phyloP scores from a whole-genome alignment of 2,329 filamentous ascomycete genomes.

The Fusarium sp. region DNA sequence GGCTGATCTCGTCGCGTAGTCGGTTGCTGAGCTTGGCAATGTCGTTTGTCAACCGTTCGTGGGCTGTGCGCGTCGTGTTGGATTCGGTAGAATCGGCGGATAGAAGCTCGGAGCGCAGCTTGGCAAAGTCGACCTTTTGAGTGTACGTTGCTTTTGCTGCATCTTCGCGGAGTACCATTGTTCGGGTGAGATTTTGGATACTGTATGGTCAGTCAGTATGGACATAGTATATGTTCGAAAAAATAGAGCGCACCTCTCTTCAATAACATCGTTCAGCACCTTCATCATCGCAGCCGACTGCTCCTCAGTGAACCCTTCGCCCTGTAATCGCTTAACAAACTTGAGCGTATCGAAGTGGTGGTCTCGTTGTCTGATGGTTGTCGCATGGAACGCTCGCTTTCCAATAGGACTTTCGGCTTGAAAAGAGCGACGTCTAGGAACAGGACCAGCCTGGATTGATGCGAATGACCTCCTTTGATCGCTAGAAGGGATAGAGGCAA shows the following conservation, averaged over 20 bases:
- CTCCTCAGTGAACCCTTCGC: constrained; percentile 93
- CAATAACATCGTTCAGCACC: constrained; percentile 94
- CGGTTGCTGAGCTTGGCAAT: constrained; percentile 91
- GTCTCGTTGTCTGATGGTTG: constrained; percentile 68
- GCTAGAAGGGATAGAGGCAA: constrained; percentile 21
- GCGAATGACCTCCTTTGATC: constrained; percentile 33
- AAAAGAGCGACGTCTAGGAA: constrained; percentile 9
- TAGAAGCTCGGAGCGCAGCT: constrained; percentile 92
- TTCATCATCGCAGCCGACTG: constrained; percentile 99
- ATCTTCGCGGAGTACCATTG: constrained; percentile 97
- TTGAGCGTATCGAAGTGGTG: constrained; percentile 99
- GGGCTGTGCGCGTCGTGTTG: constrained; percentile 85
- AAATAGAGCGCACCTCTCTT: constrained; percentile 73
- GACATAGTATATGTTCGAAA: too few species aligned
- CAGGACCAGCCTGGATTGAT: constrained; percentile 30
- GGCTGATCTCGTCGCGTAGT: constrained; percentile 90
- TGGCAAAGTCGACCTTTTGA: constrained; percentile 97
- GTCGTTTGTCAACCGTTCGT: constrained; percentile 94
- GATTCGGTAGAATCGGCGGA: constrained; percentile 92
- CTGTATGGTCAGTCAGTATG: constrained; percentile 51
- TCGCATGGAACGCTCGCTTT: constrained; percentile 72
- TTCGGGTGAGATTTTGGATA: constrained; percentile 96
- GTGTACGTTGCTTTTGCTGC: constrained; percentile 81
- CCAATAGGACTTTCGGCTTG: constrained; percentile 35
- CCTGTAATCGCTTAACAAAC: constrained; percentile 89